Conservation (phyloP, 2,329 filamentous ascomycete species). For the Alternaria viburni region DNA sequence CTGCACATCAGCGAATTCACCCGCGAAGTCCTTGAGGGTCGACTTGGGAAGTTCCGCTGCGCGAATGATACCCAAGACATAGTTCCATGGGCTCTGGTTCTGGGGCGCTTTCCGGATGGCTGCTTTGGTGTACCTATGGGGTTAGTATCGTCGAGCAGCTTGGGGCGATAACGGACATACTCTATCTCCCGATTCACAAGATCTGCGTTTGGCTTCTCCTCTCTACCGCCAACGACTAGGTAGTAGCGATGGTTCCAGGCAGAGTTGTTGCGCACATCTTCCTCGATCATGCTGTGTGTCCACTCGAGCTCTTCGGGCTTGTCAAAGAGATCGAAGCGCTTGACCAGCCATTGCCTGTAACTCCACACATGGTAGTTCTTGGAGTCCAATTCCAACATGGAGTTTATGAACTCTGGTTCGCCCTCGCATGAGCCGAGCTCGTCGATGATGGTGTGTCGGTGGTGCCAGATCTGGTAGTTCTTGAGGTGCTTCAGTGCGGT, state of each 20-base stretch:
- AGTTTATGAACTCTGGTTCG: conserved; percentile 76
- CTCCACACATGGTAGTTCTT: conserved; percentile 99
- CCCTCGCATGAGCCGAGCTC: conserved; percentile 64
- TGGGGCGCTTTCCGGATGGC: conserved; percentile 83
- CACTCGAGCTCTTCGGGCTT: conserved; percentile 69
- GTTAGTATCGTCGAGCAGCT: conserved; percentile 26
- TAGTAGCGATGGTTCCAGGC: conserved; percentile 98
- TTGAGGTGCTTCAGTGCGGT: conserved; percentile 86
- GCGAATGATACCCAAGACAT: conserved; percentile 76
- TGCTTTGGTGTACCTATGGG: conserved; percentile 62
- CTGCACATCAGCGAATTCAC: conserved; percentile 60
- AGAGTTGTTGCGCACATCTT: conserved; percentile 92
- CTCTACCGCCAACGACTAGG: conserved; percentile 73
- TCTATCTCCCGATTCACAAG: conserved; percentile 76
- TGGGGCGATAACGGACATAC: conserved; percentile 50
- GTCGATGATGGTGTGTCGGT: conserved; percentile 64
- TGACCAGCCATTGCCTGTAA: conserved; percentile 82
- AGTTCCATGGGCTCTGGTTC: conserved; percentile 95
- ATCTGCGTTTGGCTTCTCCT: conserved; percentile 53
- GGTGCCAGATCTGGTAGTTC: conserved; percentile 97
- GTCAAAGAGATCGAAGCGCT: conserved; percentile 62
- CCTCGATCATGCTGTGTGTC: conserved; percentile 73
- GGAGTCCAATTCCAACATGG: conserved; percentile 82
- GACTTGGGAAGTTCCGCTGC: conserved; percentile 64
- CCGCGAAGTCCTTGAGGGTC: conserved; percentile 61